These are phyloP conservation scores for Plantago major DNA, from an alignment of 257 asterid genomes.

Conservation along the genomic window DNA sequence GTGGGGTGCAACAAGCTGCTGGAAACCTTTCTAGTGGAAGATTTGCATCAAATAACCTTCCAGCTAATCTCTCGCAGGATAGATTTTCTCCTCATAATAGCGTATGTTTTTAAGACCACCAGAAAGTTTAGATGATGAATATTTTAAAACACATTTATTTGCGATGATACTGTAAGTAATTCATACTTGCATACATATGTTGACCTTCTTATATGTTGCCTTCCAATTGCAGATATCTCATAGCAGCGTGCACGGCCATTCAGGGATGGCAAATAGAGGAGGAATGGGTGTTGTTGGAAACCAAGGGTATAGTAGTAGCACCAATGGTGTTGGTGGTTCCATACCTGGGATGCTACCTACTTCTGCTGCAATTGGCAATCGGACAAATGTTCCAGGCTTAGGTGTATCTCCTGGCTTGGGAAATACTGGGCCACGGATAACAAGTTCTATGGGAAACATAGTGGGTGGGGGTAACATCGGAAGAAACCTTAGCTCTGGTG, in stretches of 20 bases:
- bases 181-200: too few species aligned
- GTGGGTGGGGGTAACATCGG: slow-evolving; percentile 89
- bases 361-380: slow-evolving; percentile 81
- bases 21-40: slow-evolving; percentile 81
- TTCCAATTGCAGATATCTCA: slow-evolving; percentile 74
- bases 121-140: slow-evolving; percentile 4
- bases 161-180: slow-evolving; percentile 16
- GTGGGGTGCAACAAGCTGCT: slow-evolving; percentile 85
- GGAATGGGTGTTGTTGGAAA: slow-evolving; percentile 80
- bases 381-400: slow-evolving; percentile 70
- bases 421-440: slow-evolving; percentile 71
- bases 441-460: slow-evolving; percentile 78
- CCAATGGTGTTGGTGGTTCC: slow-evolving; percentile 85
- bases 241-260: slow-evolving; percentile 73
- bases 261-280: slow-evolving; percentile 82
- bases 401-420: slow-evolving; percentile 79
- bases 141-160: slow-evolving; percentile 14
- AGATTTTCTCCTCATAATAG: slow-evolving; percentile 18
- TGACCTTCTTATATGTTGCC: background rate
- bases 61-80: slow-evolving; percentile 88
- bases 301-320: slow-evolving; percentile 67
- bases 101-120: slow-evolving; percentile 8
- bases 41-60: slow-evolving; percentile 81
- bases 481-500: slow-evolving; percentile 85
- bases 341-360: slow-evolving; percentile 88